Percentiles rank a stretch among this genome's conserved stretches.
phyloP scores from a whole-genome alignment of 1,284 basidiomycete genomes.

The Boletus sp. region DNA sequence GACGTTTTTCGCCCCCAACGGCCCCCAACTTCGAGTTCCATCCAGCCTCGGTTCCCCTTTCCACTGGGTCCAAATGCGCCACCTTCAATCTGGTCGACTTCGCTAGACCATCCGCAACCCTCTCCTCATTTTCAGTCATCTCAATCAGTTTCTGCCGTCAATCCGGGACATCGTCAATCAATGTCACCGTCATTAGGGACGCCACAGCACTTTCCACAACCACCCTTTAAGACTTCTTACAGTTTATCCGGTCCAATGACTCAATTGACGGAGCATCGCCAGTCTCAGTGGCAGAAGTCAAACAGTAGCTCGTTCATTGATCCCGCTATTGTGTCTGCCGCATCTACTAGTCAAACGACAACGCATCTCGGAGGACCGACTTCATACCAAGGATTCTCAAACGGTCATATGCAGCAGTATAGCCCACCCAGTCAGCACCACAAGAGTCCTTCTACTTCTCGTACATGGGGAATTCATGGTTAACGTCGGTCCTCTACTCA shows the following conservation, averaged over 20 bases:
- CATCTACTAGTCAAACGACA: constrained; percentile 1
- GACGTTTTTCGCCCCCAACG: constrained; percentile 25
- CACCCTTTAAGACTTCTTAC: constrained; percentile 12
- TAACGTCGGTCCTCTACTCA: constrained; percentile 13
- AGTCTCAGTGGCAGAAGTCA: constrained; percentile 15
- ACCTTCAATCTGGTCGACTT: constrained; percentile 55
- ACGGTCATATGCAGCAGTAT: constrained; percentile 14
- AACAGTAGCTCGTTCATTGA: constrained; percentile 15
- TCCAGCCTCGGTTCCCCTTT: constrained; percentile 42
- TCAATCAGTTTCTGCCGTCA: constrained; percentile 11
- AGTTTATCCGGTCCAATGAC: constrained; percentile 8
- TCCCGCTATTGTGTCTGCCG: constrained; percentile 23
- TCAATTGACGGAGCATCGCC: constrained; percentile 16
- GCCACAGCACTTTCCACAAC: constrained; percentile 15
- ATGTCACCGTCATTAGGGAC: constrained; percentile 11
- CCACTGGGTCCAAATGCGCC: constrained; percentile 38
- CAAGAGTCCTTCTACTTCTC: constrained; percentile 21
- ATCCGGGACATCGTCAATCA: constrained; percentile 19
- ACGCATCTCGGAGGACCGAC: constrained; percentile 5
- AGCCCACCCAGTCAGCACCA: constrained; percentile 18
- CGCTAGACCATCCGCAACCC: constrained; percentile 35
- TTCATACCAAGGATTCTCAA: constrained; percentile 13
- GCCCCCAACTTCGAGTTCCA: constrained; percentile 32
- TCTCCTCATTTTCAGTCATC: constrained; percentile 13
- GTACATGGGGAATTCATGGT: constrained; percentile 26